Evolutionary conservation across 768 basidiomycete genomes (phyloP).

Genomic region (Amylocystis lapponica): DNA sequence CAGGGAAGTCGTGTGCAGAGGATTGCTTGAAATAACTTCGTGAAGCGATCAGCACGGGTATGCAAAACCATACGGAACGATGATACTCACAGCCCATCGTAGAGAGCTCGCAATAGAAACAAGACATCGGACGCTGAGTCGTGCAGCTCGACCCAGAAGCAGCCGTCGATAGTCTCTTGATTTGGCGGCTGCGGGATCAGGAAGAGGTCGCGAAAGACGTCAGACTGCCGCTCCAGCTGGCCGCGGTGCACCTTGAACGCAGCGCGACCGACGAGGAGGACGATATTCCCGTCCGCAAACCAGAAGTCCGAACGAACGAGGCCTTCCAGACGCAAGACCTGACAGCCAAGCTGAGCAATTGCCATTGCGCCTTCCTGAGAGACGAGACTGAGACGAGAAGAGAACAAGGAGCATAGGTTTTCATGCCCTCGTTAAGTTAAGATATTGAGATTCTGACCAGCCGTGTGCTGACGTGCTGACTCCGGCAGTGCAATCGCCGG

Average conservation of each 20-base stretch:
- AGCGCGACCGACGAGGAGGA: conserved; percentile 2
- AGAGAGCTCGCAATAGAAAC: conserved; percentile 61
- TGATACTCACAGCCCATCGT: conserved; percentile 71
- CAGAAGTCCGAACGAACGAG: conserved; percentile 25
- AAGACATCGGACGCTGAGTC: conserved; percentile 64
- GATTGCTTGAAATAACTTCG: conserved; percentile 53
- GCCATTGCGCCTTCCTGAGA: too few species aligned
- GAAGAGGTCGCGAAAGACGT: conserved; percentile 12
- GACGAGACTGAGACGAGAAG: too few species aligned
- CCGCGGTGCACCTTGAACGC: conserved; percentile 9
- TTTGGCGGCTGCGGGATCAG: not conserved
- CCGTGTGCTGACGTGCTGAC: too few species aligned
- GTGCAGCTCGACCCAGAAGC: conserved; percentile 49
- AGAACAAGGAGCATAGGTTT: too few species aligned
- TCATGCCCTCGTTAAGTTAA: too few species aligned
- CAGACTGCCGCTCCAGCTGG: conserved; percentile 7
- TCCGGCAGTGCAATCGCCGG: too few species aligned
- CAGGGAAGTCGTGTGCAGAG: conserved; percentile 48
- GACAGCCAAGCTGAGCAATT: too few species aligned
- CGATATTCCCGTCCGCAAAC: conserved; percentile 11
- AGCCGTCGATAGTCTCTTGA: not conserved
- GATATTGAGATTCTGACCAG: too few species aligned
- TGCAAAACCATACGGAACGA: not conserved
- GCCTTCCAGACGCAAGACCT: too few species aligned
- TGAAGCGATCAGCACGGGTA: not conserved